These are phyloP conservation scores for Suillus cothurnatus DNA, from an alignment of 768 basidiomycete species.

Conservation along the genomic window DNA sequence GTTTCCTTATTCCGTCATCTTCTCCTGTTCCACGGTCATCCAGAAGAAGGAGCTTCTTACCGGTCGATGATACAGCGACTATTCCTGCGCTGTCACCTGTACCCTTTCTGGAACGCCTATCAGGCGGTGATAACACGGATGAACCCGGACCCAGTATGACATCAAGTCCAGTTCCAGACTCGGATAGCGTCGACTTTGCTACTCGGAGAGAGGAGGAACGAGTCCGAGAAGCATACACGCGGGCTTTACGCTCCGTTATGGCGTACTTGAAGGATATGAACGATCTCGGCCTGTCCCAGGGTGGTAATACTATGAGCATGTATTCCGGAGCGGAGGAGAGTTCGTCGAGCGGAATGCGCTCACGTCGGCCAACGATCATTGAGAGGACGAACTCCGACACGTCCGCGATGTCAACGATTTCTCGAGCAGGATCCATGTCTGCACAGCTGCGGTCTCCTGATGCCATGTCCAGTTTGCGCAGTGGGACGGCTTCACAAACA, in stretches of 20 bases:
- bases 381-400: conserved; percentile 40
- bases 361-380: conserved; percentile 69
- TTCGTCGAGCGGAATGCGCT: conserved; percentile 38
- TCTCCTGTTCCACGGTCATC: conserved; percentile 49
- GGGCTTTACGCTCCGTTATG: conserved; percentile 90
- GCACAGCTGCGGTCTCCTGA: conserved; percentile 68
- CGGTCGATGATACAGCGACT: conserved; percentile 68
- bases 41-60: conserved; percentile 88
- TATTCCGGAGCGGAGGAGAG: conserved; percentile 58
- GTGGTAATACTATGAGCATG: conserved; percentile 52
- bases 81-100: conserved; percentile 68
- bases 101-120: conserved; percentile 55
- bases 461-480: conserved; percentile 60
- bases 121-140: conserved; percentile 40
- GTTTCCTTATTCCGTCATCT: conserved; percentile 43
- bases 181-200: conserved; percentile 43
- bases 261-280: conserved; percentile 96
- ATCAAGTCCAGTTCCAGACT: conserved; percentile 48
- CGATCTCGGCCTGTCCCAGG: conserved; percentile 76
- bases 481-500: conserved; percentile 63
- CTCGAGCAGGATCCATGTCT: conserved; percentile 49
- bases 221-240: conserved; percentile 68
- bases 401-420: conserved; percentile 51
- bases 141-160: conserved; percentile 30
- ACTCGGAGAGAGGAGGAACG: conserved; percentile 71